Evolutionary conservation across 208 protist genomes (phyloP), one percentile per base, ranked within the genome.

Genomic region (Trypanosoma brucei): DNA sequence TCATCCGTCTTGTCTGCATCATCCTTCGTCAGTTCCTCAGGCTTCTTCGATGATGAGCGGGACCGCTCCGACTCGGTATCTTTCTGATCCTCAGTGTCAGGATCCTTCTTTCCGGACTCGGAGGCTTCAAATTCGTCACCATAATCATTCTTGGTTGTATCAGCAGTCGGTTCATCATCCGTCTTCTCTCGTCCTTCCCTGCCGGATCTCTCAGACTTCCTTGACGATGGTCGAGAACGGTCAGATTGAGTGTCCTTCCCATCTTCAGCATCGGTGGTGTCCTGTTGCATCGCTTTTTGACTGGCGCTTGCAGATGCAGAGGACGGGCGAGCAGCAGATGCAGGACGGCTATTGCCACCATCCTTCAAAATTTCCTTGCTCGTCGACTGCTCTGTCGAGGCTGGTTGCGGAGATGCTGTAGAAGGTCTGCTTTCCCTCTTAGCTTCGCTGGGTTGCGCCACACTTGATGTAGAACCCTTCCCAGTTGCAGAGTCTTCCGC

Each of bases 91-190:
- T 51, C 30, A 35, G 50, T 35, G 22, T 8, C 31, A 0, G 50
- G 31, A 31, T 34, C 31, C 0, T n/a, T 34, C 50, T 54, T 54
- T 6, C 9, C 7, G 0, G 46, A 34, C 54, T 55, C 37, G 9
- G 31, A 3, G 0, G 22, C n/a, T 59, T 64, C 55, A 64, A 58
- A 38, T 60, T 61, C 56, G 55, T 55, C 48, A 62, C 44, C 33
- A 50, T 75, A 75, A 4, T 51, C 38, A 31, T 66, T 46, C 33
- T 73, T 68, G 49, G 55, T 59, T 4, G 38, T 49, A 35, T 60
- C 67, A 13, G 48, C 63, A 6, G 30, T 31, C 52, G 35, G 14
- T 14, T 59, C 55, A 46, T 13, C 55, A 49, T 75, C 69, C 13
- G 44, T 33, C 4, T 66, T 46, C 33, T 73, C 62, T 50, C 58